Conservation (phyloP, 108 stramenopile genomes). For the Nitzschia palea region DNA sequence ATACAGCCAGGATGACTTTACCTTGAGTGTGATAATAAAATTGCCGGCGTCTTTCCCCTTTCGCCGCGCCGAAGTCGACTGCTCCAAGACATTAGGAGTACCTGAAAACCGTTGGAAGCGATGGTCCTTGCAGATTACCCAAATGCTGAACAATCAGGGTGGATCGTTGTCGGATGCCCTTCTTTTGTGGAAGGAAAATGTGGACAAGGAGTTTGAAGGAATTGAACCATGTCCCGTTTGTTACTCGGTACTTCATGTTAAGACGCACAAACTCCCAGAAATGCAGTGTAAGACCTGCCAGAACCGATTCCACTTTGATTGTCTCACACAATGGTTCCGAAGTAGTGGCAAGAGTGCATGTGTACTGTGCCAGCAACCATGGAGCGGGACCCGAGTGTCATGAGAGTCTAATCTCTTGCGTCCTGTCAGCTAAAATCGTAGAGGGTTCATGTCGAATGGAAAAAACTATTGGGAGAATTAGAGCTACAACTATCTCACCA, state of each 20-base stretch:
- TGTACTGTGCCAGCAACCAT: constrained; percentile 91
- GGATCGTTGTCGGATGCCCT: constrained; percentile 89
- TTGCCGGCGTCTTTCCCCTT: constrained; percentile 80
- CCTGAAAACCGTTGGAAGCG: constrained; percentile 70
- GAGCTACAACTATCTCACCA: background rate
- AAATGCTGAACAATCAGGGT: constrained; percentile 86
- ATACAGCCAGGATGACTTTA: constrained; percentile 88
- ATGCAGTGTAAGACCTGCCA: constrained; percentile 84
- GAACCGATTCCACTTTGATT: constrained; percentile 90
- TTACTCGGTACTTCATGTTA: constrained; percentile 91
- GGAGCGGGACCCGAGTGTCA: constrained; percentile 51
- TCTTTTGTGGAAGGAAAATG: constrained; percentile 94
- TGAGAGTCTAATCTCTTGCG: background rate
- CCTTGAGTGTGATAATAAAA: constrained; percentile 66
- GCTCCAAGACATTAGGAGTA: constrained; percentile 76
- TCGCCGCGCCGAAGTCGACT: constrained; percentile 81
- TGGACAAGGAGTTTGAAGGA: constrained; percentile 97
- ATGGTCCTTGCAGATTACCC: constrained; percentile 80
- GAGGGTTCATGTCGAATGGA: too few species aligned
- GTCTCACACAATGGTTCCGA: constrained; percentile 94
- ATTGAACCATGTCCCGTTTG: constrained; percentile 99
- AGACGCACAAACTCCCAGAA: constrained; percentile 85
- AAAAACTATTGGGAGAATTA: background rate
- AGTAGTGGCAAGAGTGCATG: constrained; percentile 89
- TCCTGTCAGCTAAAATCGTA: background rate